Evolutionary conservation across 2,329 filamentous ascomycete genomes (phyloP), one percentile per base, ranked within the genome.

Genomic region (Clonostachys rhizophaga): DNA sequence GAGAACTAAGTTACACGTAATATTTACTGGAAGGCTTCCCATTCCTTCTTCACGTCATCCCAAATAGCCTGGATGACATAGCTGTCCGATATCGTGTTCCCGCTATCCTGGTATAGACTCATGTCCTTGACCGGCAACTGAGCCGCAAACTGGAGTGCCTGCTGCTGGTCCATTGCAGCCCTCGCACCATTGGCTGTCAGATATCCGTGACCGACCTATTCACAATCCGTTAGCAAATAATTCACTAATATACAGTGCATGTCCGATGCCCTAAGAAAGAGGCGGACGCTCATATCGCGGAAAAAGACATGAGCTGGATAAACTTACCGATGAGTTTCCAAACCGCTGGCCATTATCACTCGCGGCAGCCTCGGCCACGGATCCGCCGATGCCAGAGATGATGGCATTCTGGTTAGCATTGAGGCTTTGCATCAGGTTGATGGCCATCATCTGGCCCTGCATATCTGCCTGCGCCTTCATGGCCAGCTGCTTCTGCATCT

Each of bases 361-460:
- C 42, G 46, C 42, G 18, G 46, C 46, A 17, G 46, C 46, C 35
- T 47, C 46, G 5, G 46, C 41, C 4, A 47, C 46, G 2, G 46
- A 47, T 11, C 46, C 46, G 10, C 41, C 46, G 39, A 50, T 43
- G 9, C 49, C 43, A 46, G 45, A 45, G 30, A 50, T 50, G 12
- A 35, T 50, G 12, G 43, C 40, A 11, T 48, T 50, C 3, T 46
- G 47, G 13, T 50, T 45, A 14, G 39, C 34, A 9, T 16, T 48
- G 34, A 48, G 13, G 40, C 34, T 20, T 11, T 33, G 14, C 49
- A 50, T 50, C 7, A 48, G 14, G 18, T 50, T 46, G 12, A 48
- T 43, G 39, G 18, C 13, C 6, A 46, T 43, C 17, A 36, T 39
- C 17, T 50, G 46, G 40, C 44, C 44, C 43, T 48, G 43, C n/a